These are phyloP conservation scores for Rhodotorula sp. DNA, from an alignment of 1,284 basidiomycete species.

Conservation along the genomic window DNA sequence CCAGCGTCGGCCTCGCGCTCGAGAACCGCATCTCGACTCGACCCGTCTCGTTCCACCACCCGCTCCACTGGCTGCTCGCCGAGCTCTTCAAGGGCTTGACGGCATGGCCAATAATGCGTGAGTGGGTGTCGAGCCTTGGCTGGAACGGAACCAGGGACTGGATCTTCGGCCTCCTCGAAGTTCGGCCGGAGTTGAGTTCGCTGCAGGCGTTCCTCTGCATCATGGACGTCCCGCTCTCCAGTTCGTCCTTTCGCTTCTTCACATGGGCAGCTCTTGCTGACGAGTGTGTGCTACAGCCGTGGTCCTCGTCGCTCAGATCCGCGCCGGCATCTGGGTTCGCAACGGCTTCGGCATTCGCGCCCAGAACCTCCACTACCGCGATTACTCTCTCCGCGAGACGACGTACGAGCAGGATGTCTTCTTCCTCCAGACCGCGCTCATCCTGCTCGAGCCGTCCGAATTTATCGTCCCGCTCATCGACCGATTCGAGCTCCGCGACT, in stretches of 20 bases:
- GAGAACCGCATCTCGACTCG: not conserved
- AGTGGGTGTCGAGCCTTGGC: not conserved
- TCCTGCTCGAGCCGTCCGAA: constrained; percentile 73
- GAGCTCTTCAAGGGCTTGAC: constrained; percentile 69
- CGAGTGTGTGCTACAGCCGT: constrained; percentile 58
- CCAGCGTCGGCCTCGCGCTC: not conserved
- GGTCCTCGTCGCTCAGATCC: constrained; percentile 88
- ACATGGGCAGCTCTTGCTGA: not conserved
- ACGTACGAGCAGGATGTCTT: constrained; percentile 97
- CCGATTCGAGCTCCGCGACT: constrained; percentile 76
- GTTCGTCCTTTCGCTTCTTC: not conserved
- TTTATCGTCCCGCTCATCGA: constrained; percentile 85
- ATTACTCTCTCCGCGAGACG: constrained; percentile 89
- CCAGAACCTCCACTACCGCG: constrained; percentile 94
- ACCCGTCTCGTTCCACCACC: constrained; percentile 72
- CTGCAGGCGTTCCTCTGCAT: no score
- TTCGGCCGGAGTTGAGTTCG: not conserved
- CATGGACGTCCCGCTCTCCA: no score
- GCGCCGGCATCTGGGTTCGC: constrained; percentile 93
- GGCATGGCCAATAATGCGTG: not conserved
- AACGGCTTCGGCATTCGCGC: constrained; percentile 95
- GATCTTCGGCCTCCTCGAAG: constrained; percentile 48
- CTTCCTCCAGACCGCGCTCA: constrained; percentile 77
- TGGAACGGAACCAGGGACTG: constrained; percentile 2
- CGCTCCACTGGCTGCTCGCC: constrained; percentile 85